Percentiles rank a stretch among this genome's conserved stretches.
These are phyloP conservation scores for Aaosphaeria pasadenensis DNA, from an alignment of 2,329 filamentous ascomycete genomes.

Conservation along the genomic window DNA sequence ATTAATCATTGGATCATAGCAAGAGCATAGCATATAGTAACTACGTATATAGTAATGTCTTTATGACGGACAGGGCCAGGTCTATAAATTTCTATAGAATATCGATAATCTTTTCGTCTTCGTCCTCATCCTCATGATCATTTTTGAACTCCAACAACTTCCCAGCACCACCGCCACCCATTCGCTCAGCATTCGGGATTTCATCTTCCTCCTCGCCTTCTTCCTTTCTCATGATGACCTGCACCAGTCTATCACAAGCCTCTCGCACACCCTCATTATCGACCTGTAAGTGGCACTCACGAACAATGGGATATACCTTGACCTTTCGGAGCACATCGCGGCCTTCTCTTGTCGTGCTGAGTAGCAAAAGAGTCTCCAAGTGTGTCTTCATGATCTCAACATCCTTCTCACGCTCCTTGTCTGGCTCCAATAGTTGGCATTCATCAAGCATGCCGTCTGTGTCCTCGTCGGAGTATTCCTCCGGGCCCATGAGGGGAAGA, in stretches of 20 bases:
- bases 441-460: conserved; percentile 83
- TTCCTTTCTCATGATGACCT: conserved; percentile 82
- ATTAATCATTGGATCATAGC: too few relatives aligned
- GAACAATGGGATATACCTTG: conserved; percentile 84
- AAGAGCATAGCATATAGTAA: too few relatives aligned
- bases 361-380: conserved; percentile 79
- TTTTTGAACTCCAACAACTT: conserved; percentile 26
- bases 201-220: conserved; percentile 52
- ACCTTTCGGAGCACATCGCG: conserved; percentile 71
- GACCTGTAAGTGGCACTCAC: conserved; percentile 78
- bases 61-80: too few relatives aligned
- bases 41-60: too few relatives aligned
- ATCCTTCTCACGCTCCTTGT: conserved; percentile 83
- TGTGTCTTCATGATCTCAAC: conserved; percentile 77
- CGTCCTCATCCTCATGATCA: conserved; percentile 25
- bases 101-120: conserved; percentile 38
- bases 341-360: conserved; percentile 75
- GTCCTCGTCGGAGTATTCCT: conserved; percentile 87
- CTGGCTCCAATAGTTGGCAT: conserved; percentile 81
- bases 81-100: conserved; percentile 9
- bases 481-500: conserved; percentile 80
- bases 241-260: conserved; percentile 83
- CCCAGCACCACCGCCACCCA: conserved; percentile 13
- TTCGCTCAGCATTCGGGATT: conserved; percentile 20
- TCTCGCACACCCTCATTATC: conserved; percentile 78